Evolutionary conservation across 176 grass and related monocot genomes (phyloP).

Genomic region (Rhynchospora tenuis): DNA sequence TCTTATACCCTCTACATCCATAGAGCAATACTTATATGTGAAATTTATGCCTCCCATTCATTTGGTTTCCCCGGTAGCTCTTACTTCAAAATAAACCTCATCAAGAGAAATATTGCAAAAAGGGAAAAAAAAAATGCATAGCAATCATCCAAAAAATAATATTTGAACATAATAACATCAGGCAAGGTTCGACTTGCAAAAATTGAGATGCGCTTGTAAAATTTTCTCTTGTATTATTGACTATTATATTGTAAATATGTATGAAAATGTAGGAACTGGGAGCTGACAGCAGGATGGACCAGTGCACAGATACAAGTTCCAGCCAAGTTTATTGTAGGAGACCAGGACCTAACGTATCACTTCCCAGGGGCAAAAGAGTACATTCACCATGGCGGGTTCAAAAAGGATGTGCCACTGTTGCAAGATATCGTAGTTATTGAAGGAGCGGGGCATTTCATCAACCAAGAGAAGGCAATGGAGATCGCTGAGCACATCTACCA

Average conservation of each 20-base stretch:
- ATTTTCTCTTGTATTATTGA: neutral
- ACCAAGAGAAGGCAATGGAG: conserved; percentile 39
- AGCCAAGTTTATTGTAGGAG: conserved; percentile 37
- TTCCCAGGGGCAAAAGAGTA: conserved; percentile 42
- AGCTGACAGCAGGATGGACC: conserved; percentile 37
- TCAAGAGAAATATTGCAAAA: too few relatives aligned
- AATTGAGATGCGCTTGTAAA: too few relatives aligned
- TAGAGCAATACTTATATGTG: too few relatives aligned
- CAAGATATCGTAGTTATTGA: conserved; percentile 27
- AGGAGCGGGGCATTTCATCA: conserved; percentile 51
- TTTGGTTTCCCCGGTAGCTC: too few relatives aligned
- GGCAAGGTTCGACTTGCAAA: too few relatives aligned
- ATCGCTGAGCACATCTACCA: conserved; percentile 29
- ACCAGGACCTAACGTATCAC: conserved; percentile 36
- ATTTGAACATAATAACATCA: too few relatives aligned
- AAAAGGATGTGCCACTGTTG: conserved; percentile 37
- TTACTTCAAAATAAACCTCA: too few relatives aligned
- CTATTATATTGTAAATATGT: neutral
- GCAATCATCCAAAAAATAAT: too few relatives aligned
- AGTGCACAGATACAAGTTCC: conserved; percentile 31
- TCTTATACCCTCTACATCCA: too few relatives aligned
- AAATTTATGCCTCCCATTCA: too few relatives aligned
- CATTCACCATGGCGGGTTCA: conserved; percentile 35
- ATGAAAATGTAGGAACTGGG: conserved; percentile 33
- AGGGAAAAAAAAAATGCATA: too few relatives aligned